Conservation (phyloP, 2,329 filamentous ascomycete species). For the Sporothrix dimorphospora region DNA sequence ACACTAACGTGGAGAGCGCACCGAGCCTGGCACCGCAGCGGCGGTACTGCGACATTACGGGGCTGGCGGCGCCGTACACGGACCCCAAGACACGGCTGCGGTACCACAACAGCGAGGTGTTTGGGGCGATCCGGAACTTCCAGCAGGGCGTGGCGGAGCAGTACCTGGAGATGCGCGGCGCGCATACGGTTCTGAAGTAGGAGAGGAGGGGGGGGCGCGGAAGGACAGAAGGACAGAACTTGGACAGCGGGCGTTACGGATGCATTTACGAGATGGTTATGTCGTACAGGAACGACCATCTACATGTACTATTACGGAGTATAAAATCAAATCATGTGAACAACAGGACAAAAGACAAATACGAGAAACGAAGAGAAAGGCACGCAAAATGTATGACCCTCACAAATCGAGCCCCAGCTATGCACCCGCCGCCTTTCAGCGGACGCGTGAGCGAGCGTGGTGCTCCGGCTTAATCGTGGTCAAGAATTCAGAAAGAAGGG, state of each 20-base stretch:
- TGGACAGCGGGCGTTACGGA: neutral
- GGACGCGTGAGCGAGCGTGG: constrained; percentile 74
- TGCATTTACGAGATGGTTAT: neutral
- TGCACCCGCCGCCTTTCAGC: constrained; percentile 78
- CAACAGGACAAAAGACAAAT: neutral
- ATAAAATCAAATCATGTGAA: neutral
- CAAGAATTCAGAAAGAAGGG: constrained; percentile 29
- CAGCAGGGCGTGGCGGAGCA: constrained; percentile 83
- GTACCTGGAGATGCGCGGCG: constrained; percentile 86
- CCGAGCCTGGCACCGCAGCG: constrained; percentile 83
- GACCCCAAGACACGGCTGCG: constrained; percentile 93
- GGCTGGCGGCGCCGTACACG: constrained; percentile 84
- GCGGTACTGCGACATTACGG: constrained; percentile 95
- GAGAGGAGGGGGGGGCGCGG: constrained; percentile 37
- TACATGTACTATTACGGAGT: neutral
- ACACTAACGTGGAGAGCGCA: constrained; percentile 91
- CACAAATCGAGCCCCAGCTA: constrained; percentile 95
- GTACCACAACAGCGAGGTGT: constrained; percentile 93
- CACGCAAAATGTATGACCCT: constrained; percentile 68
- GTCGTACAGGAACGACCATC: neutral
- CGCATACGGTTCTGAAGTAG: constrained; percentile 90
- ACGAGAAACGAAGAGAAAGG: no score
- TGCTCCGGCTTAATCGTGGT: constrained; percentile 99
- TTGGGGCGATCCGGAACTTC: constrained; percentile 77
- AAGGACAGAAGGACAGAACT: neutral